Conservation (phyloP, 345 rosid genomes). For the Boechera divaricarpa region DNA sequence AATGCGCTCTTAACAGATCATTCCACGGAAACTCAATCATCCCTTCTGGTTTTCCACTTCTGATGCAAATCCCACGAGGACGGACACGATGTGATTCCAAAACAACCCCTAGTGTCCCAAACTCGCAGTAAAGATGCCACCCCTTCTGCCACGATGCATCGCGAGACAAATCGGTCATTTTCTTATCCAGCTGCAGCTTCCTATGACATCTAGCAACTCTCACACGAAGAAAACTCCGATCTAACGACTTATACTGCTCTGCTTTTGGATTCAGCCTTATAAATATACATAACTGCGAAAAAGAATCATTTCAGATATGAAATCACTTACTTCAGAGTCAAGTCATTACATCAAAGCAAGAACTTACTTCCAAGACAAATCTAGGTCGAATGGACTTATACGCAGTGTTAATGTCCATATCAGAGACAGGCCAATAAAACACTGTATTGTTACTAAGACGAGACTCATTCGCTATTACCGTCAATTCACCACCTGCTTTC, state of each 20-base stretch:
- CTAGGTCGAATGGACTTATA: slow-evolving; percentile 79
- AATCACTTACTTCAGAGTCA: background rate
- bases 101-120: slow-evolving; percentile 69
- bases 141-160: slow-evolving; percentile 65
- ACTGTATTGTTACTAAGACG: slow-evolving; percentile 45
- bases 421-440: slow-evolving; percentile 74
- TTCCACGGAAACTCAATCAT: slow-evolving; percentile 66
- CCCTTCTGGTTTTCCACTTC: slow-evolving; percentile 51
- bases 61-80: slow-evolving; percentile 52
- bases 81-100: slow-evolving; percentile 57
- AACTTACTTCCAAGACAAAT: slow-evolving; percentile 74
- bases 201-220: slow-evolving; percentile 67
- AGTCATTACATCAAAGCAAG: background rate
- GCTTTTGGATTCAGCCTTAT: slow-evolving; percentile 51
- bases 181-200: slow-evolving; percentile 67
- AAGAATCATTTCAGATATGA: background rate
- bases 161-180: slow-evolving; percentile 46
- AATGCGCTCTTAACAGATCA: slow-evolving; percentile 70
- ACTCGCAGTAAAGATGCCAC: slow-evolving; percentile 81
- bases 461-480: slow-evolving; percentile 41
- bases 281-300: slow-evolving; percentile 64
- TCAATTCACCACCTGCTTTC: slow-evolving; percentile 75
- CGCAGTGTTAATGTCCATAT: slow-evolving; percentile 64
- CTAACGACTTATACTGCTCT: slow-evolving; percentile 42
- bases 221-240: slow-evolving; percentile 57